Percentiles rank a stretch among this genome's conserved stretches.
Evolutionary conservation across 345 rosid genomes (phyloP).

Genomic region (Gynandropsis gynandra): DNA sequence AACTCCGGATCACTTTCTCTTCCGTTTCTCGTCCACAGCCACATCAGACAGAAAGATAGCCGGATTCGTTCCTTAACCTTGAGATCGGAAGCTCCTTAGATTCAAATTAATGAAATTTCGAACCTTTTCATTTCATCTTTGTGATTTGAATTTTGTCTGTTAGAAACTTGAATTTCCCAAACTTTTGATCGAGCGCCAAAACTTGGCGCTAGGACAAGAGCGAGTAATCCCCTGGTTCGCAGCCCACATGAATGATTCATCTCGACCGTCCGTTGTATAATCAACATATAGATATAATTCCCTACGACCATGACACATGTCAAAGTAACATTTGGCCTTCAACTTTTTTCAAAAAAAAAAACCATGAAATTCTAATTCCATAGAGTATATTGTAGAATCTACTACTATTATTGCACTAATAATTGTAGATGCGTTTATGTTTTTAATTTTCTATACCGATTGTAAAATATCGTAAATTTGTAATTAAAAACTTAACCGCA

Average conservation of each 20-base stretch:
- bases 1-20: slow-evolving; percentile 1
- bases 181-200: slow-evolving; percentile 16
- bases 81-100: slow-evolving; percentile 19
- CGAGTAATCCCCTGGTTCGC: slow-evolving; percentile 4
- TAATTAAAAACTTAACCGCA: no score
- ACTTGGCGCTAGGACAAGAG: slow-evolving; percentile 1
- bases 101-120: slow-evolving; percentile 5
- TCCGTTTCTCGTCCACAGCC: not conserved
- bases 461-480: no score
- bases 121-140: not conserved
- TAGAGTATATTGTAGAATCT: no score
- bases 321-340: no score
- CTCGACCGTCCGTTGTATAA: slow-evolving; percentile 10
- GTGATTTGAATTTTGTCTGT: not conserved
- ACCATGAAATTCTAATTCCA: no score
- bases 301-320: no score
- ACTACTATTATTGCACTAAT: no score
- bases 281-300: not conserved
- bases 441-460: no score
- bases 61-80: no score
- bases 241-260: not conserved
- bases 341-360: no score
- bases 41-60: not conserved
- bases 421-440: no score
- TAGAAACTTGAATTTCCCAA: slow-evolving; percentile 20